Conservation (phyloP, 179 eudicot genomes). For the Silene vulgaris region DNA sequence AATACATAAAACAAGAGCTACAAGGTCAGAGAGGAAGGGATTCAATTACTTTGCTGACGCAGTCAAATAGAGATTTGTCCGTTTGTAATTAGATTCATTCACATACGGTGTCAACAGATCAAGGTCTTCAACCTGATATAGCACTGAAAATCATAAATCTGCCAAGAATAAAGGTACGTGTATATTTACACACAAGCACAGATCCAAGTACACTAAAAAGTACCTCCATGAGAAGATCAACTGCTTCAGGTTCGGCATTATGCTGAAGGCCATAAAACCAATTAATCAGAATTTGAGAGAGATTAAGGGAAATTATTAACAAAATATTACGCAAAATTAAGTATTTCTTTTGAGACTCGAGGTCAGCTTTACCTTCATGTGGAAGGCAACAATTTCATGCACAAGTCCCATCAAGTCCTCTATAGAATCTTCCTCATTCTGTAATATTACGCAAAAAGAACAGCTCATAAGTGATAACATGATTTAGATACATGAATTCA, state of each 20-base stretch:
- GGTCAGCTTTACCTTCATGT: conserved; percentile 63
- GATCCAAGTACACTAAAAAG: conserved; percentile 10
- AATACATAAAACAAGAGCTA: not conserved
- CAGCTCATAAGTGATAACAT: not conserved
- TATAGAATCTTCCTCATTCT: conserved; percentile 49
- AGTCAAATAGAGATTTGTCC: conserved; percentile 79
- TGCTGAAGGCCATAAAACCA: conserved; percentile 50
- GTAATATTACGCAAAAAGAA: conserved; percentile 16
- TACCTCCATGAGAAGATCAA: conserved; percentile 98
- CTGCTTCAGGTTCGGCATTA: conserved; percentile 99
- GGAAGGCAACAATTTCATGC: conserved; percentile 76
- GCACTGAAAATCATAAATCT: not conserved
- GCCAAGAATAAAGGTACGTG: conserved; percentile 12
- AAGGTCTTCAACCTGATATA: conserved; percentile 72
- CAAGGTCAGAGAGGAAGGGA: conserved; percentile 1
- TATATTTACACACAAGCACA: not conserved
- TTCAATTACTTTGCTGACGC: conserved; percentile 64
- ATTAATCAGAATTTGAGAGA: conserved; percentile 9
- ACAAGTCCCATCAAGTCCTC: conserved; percentile 81
- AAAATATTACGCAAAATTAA: not conserved
- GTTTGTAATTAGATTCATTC: conserved; percentile 59
- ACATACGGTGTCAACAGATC: conserved; percentile 71
- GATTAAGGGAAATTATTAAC: not conserved
- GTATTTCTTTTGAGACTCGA: not conserved
- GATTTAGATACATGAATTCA: not conserved